Percentiles rank a stretch among this genome's conserved stretches.
Conservation (phyloP, 768 basidiomycete species). For the Trametes gibbosa region DNA sequence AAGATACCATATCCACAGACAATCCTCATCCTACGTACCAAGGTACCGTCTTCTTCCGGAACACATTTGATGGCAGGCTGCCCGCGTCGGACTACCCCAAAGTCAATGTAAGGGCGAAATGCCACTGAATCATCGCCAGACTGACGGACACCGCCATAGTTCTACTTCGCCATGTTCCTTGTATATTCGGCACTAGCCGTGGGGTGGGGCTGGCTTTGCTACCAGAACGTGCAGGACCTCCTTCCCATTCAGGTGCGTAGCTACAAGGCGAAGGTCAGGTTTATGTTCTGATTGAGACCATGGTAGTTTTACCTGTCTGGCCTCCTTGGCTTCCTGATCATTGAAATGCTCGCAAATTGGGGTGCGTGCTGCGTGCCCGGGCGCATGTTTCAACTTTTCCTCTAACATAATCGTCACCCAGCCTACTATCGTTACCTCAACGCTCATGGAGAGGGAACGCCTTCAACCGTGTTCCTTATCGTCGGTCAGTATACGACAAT, state of each 20-base stretch:
- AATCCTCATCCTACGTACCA: conserved; percentile 74
- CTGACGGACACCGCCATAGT: conserved; percentile 43
- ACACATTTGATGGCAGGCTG: conserved; percentile 84
- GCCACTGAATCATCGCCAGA: not conserved
- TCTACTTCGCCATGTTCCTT: conserved; percentile 83
- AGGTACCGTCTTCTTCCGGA: conserved; percentile 81
- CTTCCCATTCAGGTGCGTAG: conserved; percentile 75
- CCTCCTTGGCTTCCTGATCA: conserved; percentile 78
- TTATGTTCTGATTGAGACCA: not conserved
- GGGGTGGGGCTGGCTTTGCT: conserved; percentile 84
- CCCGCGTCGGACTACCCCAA: conserved; percentile 96
- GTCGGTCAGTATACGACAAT: conserved; percentile 57
- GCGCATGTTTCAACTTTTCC: not conserved
- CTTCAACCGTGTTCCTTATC: conserved; percentile 88
- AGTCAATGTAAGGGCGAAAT: conserved; percentile 66
- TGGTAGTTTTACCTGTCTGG: conserved; percentile 86
- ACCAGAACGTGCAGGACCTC: conserved; percentile 74
- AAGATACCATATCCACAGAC: conserved; percentile 43
- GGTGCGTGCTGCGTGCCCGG: conserved; percentile 35
- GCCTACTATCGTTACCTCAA: conserved; percentile 96
- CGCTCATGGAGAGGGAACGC: conserved; percentile 68
- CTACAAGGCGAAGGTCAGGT: not conserved
- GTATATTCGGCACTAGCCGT: conserved; percentile 68
- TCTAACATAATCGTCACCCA: conserved; percentile 25
- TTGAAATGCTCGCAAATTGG: conserved; percentile 95